Percentiles rank a stretch among this genome's conserved stretches.
Conservation (phyloP, 208 protist genomes). For the Trichomonas tenax region DNA sequence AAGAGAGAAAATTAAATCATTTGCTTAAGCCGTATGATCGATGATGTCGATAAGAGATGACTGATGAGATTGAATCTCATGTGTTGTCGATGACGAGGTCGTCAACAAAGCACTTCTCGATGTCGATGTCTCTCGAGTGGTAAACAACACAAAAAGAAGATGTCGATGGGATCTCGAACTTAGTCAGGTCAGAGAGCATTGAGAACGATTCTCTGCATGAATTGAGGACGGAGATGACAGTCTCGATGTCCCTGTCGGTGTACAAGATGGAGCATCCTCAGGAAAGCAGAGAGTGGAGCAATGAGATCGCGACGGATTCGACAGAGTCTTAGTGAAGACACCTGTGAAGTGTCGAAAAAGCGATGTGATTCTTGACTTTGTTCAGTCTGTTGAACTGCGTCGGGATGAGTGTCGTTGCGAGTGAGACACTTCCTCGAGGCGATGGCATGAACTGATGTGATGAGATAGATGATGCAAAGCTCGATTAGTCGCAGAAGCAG, state of each 20-base stretch:
- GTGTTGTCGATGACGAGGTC: too few relatives aligned
- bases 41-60: too few relatives aligned
- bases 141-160: too few relatives aligned
- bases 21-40: too few relatives aligned
- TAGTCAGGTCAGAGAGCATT: not conserved
- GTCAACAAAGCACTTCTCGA: too few relatives aligned
- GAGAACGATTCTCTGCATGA: not conserved
- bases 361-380: not conserved
- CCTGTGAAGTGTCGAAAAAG: not conserved
- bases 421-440: not conserved
- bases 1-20: too few relatives aligned
- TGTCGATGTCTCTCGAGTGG: too few relatives aligned
- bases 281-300: not conserved
- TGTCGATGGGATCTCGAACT: too few relatives aligned
- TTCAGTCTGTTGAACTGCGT: not conserved
- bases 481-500: not conserved
- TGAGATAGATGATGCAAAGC: not conserved
- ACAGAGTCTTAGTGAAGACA: not conserved
- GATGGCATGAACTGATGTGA: not conserved
- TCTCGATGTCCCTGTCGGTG: not conserved
- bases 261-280: not conserved
- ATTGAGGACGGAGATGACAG: not conserved
- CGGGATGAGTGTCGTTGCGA: not conserved
- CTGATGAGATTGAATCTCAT: too few relatives aligned
- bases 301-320: not conserved